phyloP scores from a whole-genome alignment of 2,329 filamentous ascomycete genomes.

The Malbranchea zuffiana region DNA sequence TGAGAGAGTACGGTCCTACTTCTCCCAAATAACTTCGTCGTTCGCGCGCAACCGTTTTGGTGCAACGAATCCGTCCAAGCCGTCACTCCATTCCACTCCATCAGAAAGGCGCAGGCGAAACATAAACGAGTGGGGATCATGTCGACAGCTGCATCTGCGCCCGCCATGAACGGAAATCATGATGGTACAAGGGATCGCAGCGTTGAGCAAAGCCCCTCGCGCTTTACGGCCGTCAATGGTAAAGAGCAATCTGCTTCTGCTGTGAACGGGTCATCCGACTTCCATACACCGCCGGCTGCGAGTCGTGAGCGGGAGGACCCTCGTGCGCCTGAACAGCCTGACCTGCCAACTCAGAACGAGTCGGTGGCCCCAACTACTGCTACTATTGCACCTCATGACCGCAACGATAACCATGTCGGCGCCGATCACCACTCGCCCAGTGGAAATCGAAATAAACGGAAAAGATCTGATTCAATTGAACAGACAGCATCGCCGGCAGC shows the following conservation, averaged over 20 bases:
- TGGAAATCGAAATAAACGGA: conserved; percentile 42
- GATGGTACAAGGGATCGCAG: conserved; percentile 20
- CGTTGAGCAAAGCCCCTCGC: conserved; percentile 33
- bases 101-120: too few species aligned
- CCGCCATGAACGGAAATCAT: conserved; percentile 24
- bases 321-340: conserved; percentile 16
- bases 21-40: too few species aligned
- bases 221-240: conserved; percentile 39
- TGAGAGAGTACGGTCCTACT: too few species aligned
- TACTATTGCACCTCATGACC: conserved; percentile 18
- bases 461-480: conserved; percentile 56
- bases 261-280: conserved; percentile 14
- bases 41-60: too few species aligned
- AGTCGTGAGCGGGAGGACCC: conserved; percentile 15
- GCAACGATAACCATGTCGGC: conserved; percentile 25
- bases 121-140: conserved; percentile 17
- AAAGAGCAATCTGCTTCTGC: conserved; percentile 20
- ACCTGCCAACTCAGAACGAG: conserved; percentile 20
- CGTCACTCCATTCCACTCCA: too few species aligned
- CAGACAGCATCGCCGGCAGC: conserved; percentile 24
- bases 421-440: conserved; percentile 34
- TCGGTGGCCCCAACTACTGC: conserved; percentile 45
- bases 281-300: conserved; percentile 2
- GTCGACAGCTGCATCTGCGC: conserved; percentile 27
- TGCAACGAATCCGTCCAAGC: too few species aligned